phyloP scores from a whole-genome alignment of 176 grass and related monocot genomes.

The Puccinellia tenuiflora region DNA sequence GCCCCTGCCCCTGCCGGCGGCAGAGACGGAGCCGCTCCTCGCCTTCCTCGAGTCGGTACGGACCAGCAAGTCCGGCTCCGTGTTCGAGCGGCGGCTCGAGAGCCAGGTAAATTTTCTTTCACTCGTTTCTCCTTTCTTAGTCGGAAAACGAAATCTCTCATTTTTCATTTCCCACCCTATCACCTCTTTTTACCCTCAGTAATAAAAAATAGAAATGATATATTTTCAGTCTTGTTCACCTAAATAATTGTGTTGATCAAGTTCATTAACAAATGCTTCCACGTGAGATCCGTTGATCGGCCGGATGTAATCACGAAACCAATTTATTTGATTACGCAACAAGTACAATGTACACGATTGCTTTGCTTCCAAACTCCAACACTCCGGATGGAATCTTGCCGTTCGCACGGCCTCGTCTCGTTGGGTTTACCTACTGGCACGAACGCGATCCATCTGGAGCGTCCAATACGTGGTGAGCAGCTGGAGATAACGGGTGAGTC shows the following conservation, averaged over 20 bases:
- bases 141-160: neutral
- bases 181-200: neutral
- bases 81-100: slow-evolving; percentile 82
- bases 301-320: neutral
- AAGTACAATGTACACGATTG: neutral
- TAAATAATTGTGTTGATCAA: neutral
- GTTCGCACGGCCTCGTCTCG: neutral
- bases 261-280: neutral
- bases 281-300: neutral
- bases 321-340: neutral
- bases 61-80: slow-evolving; percentile 49
- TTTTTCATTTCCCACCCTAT: neutral
- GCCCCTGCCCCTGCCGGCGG: slow-evolving; percentile 3
- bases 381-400: neutral
- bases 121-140: neutral
- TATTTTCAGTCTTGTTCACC: neutral
- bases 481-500: neutral
- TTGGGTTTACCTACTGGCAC: neutral
- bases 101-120: slow-evolving; percentile 56
- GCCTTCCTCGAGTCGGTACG: slow-evolving; percentile 56
- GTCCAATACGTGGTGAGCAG: neutral
- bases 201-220: neutral
- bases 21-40: slow-evolving; percentile 51
- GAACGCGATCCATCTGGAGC: neutral
- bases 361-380: slow-evolving; percentile 9